Conservation (phyloP, 148 eudicot genomes). For the Fagopyrum tataricum region DNA sequence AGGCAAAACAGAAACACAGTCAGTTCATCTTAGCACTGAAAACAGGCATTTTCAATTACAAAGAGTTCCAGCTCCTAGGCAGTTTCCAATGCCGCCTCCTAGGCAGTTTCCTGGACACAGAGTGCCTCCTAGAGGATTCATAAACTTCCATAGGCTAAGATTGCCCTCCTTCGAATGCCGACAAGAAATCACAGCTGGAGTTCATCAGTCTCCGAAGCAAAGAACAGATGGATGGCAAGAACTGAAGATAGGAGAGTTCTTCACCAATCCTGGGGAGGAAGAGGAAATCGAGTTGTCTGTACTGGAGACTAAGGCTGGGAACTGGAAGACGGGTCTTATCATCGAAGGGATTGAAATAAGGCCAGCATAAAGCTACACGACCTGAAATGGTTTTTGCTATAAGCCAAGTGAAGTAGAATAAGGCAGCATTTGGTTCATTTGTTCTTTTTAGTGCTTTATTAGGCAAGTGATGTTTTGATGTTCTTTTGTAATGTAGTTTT, state of each 20-base stretch:
- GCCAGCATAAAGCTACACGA: slow-evolving; percentile 18
- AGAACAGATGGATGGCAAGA: slow-evolving; percentile 68
- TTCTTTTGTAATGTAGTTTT: background rate
- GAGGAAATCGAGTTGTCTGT: slow-evolving; percentile 41
- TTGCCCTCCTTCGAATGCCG: background rate
- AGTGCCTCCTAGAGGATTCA: background rate
- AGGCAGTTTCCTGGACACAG: background rate
- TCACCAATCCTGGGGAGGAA: slow-evolving; percentile 20
- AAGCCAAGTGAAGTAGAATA: background rate
- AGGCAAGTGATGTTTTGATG: background rate
- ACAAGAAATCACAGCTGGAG: background rate
- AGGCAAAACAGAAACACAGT: slow-evolving; percentile 17
- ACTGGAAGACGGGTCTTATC: slow-evolving; percentile 44
- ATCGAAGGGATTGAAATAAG: slow-evolving; percentile 63
- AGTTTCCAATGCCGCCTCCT: background rate
- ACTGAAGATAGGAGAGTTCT: slow-evolving; percentile 42
- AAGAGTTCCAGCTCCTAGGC: background rate
- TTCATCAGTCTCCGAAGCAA: slow-evolving; percentile 20
- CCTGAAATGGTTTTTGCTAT: no score
- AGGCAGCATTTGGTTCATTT: background rate
- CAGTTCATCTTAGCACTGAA: slow-evolving; percentile 11
- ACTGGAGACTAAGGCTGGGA: slow-evolving; percentile 25
- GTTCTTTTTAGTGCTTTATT: background rate
- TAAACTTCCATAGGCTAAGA: background rate
- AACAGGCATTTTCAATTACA: background rate